Evolutionary conservation across 495 filamentous ascomycete species (phyloP).

Genomic region (Aspergillus egyptiacus): DNA sequence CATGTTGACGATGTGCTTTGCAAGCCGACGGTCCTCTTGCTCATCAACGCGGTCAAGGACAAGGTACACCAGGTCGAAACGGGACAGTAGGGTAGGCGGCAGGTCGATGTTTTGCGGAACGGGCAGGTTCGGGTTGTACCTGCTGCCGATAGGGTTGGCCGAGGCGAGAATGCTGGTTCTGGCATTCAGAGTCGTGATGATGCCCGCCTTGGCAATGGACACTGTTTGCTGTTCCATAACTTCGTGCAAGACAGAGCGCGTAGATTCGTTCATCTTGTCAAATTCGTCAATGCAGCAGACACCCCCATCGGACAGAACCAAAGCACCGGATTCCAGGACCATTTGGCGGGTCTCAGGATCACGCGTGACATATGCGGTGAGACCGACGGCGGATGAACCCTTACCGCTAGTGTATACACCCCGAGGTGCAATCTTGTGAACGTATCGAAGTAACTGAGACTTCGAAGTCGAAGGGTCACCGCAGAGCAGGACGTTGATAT

Average conservation of each 20-base stretch:
- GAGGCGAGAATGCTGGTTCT: slow-evolving; percentile 91
- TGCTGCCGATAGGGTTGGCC: slow-evolving; percentile 94
- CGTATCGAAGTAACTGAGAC: slow-evolving; percentile 87
- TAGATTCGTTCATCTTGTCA: slow-evolving; percentile 97
- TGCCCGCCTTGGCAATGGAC: slow-evolving; percentile 96
- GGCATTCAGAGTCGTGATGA: slow-evolving; percentile 96
- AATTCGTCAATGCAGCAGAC: slow-evolving; percentile 99
- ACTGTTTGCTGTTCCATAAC: slow-evolving; percentile 99
- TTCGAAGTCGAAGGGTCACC: slow-evolving; percentile 96
- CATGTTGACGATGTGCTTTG: slow-evolving; percentile 91
- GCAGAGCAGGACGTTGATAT: slow-evolving; percentile 94
- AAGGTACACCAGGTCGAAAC: slow-evolving; percentile 95
- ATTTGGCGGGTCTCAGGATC: slow-evolving; percentile 92
- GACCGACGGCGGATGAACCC: slow-evolving; percentile 92
- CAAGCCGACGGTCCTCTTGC: slow-evolving; percentile 75
- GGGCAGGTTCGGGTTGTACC: slow-evolving; percentile 91
- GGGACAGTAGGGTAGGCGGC: slow-evolving; percentile 86
- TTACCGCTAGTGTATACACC: slow-evolving; percentile 98
- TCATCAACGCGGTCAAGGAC: slow-evolving; percentile 93
- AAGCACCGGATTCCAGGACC: slow-evolving; percentile 91
- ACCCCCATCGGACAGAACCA: slow-evolving; percentile 92
- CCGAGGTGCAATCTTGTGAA: slow-evolving; percentile 95
- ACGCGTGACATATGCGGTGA: slow-evolving; percentile 96
- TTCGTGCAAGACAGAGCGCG: slow-evolving; percentile 93
- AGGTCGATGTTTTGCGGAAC: slow-evolving; percentile 98